A percentile compares a stretch with the other conserved stretches of the same genome.
Evolutionary conservation across 768 basidiomycete genomes (phyloP).

Genomic region (Mycena belliarum): DNA sequence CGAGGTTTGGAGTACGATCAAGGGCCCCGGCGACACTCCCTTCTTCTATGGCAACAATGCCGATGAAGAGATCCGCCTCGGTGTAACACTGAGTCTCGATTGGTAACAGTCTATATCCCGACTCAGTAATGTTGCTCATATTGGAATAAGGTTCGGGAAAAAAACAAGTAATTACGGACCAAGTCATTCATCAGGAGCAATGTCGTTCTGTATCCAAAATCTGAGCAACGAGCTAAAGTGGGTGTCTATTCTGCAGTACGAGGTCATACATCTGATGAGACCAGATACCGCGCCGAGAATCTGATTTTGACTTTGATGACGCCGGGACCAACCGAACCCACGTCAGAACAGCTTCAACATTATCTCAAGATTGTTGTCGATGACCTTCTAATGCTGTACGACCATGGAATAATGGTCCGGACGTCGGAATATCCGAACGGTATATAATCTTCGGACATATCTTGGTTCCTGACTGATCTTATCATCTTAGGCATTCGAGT

Average conservation of each 20-base stretch:
- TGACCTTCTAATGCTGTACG: background rate
- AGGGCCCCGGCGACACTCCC: slow-evolving; percentile 4
- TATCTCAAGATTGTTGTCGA: background rate
- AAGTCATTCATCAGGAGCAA: slow-evolving; percentile 22
- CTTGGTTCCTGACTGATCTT: background rate
- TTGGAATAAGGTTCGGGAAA: slow-evolving; percentile 9
- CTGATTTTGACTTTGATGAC: background rate
- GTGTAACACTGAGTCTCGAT: slow-evolving; percentile 16
- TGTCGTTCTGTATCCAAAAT: slow-evolving; percentile 22
- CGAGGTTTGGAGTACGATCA: background rate
- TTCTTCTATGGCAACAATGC: slow-evolving; percentile 8
- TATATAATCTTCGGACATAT: background rate
- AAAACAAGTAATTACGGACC: slow-evolving; percentile 22
- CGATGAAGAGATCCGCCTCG: slow-evolving; percentile 11
- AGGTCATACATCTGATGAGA: background rate
- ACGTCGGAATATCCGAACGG: background rate
- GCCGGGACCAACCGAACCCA: background rate
- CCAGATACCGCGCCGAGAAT: slow-evolving; percentile 2
- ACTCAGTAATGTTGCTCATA: too few relatives aligned
- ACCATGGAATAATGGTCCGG: background rate
- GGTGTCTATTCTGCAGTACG: background rate
- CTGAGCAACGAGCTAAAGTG: slow-evolving; percentile 17
- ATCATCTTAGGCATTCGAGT: background rate
- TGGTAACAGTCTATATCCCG: too few relatives aligned
- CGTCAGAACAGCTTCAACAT: background rate